Conservation (phyloP, 1,139 yeast species). For the Lodderomyces elongisporus region DNA sequence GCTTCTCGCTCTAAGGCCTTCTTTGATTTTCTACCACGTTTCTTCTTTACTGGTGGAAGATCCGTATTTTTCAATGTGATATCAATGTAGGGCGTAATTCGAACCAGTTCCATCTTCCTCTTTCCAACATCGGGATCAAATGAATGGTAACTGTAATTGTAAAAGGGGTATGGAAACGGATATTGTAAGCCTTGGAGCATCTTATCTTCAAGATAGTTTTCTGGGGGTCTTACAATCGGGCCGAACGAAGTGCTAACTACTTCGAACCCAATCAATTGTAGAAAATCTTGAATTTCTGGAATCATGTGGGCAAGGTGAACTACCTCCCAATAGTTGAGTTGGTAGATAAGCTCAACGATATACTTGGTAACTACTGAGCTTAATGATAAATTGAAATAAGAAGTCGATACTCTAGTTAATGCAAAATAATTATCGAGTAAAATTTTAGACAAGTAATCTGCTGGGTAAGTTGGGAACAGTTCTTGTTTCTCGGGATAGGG, state of each 20-base stretch:
- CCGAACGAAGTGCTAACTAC: conserved; percentile 37
- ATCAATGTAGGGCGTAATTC: conserved; percentile 35
- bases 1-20: conserved; percentile 1
- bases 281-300: conserved; percentile 31
- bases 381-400: conserved; percentile 36
- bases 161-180: conserved; percentile 46
- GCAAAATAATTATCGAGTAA: conserved; percentile 36
- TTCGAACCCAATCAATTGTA: conserved; percentile 33
- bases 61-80: conserved; percentile 25
- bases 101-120: conserved; percentile 24
- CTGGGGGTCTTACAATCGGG: conserved; percentile 38
- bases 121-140: conserved; percentile 25
- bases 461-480: conserved; percentile 21
- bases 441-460: conserved; percentile 33
- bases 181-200: conserved; percentile 42
- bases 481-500: conserved; percentile 1
- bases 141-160: conserved; percentile 42
- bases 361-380: conserved; percentile 36
- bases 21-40: conserved; percentile 8
- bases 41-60: conserved; percentile 8
- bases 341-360: conserved; percentile 35
- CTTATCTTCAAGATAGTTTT: conserved; percentile 30
- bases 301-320: conserved; percentile 35
- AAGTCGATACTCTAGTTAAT: conserved; percentile 26
- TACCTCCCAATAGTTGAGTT: conserved; percentile 43